Evolutionary conservation across 225 moss, liverwort and hornwort species (phyloP).

Genomic region (Sphagnum tenellum): DNA sequence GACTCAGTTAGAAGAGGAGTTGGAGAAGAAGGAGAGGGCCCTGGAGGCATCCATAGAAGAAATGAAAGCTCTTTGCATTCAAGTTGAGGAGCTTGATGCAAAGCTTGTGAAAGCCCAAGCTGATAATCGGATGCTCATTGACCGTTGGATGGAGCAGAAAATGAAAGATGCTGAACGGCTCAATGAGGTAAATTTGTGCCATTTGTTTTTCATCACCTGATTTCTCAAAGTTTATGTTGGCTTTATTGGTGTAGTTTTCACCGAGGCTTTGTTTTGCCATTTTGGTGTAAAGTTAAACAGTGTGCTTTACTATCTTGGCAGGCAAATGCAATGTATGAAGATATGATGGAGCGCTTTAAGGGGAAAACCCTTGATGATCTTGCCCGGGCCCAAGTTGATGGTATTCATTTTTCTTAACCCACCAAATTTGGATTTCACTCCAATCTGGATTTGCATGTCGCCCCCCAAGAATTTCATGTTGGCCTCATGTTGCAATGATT

Average conservation of each 20-base stretch:
- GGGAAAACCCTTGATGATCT: slow-evolving; percentile 70
- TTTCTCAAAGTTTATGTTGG: no score
- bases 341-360: slow-evolving; percentile 87
- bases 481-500: no score
- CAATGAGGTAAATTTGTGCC: slow-evolving; percentile 33
- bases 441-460: no score
- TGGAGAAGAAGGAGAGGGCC: slow-evolving; percentile 17
- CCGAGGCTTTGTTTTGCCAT: background rate
- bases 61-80: slow-evolving; percentile 31
- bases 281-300: background rate
- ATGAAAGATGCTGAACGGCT: slow-evolving; percentile 81
- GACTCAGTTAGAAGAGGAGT: slow-evolving; percentile 25
- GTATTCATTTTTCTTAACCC: slow-evolving; percentile 14
- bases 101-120: slow-evolving; percentile 33
- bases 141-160: slow-evolving; percentile 88
- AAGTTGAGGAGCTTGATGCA: slow-evolving; percentile 37
- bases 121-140: slow-evolving; percentile 74
- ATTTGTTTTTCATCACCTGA: no score
- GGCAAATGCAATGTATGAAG: slow-evolving; percentile 91
- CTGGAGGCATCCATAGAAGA: slow-evolving; percentile 41
- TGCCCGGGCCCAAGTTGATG: slow-evolving; percentile 74
- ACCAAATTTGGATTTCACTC: no score
- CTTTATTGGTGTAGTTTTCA: no score
- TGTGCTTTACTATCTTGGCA: slow-evolving; percentile 1
- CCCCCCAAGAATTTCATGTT: no score